Evolutionary conservation across 179 eudicot species (phyloP).

Genomic region (Kewa caespitosa): DNA sequence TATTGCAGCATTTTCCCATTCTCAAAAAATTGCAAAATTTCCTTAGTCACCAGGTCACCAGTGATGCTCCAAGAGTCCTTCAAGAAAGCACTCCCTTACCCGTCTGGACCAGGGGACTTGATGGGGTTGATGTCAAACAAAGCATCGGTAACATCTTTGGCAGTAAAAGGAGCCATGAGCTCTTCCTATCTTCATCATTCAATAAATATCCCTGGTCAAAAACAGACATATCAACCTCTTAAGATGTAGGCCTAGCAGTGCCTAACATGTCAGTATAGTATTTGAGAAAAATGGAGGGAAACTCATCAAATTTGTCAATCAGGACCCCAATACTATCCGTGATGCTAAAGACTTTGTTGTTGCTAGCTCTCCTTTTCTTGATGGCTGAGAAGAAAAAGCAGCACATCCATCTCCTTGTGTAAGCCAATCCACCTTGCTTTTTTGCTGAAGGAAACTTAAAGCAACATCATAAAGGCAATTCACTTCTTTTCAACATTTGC

Average conservation of each 20-base stretch:
- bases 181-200: background rate
- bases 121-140: background rate
- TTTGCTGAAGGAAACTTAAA: background rate
- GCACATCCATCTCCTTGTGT: background rate
- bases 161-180: background rate
- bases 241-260: too few species aligned
- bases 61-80: background rate
- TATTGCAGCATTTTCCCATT: background rate
- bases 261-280: background rate
- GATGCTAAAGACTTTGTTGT: background rate
- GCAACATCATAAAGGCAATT: background rate
- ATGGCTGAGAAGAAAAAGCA: background rate
- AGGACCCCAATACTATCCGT: background rate
- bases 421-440: background rate
- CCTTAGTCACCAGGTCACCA: background rate
- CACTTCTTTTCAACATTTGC: too few species aligned
- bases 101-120: background rate
- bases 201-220: background rate
- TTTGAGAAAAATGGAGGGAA: background rate
- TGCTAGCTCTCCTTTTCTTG: background rate
- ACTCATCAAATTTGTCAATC: background rate
- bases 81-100: background rate
- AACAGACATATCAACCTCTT: background rate
- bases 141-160: background rate
- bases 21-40: background rate